Conservation (phyloP, 768 basidiomycete genomes). For the Termitomyces sp. region DNA sequence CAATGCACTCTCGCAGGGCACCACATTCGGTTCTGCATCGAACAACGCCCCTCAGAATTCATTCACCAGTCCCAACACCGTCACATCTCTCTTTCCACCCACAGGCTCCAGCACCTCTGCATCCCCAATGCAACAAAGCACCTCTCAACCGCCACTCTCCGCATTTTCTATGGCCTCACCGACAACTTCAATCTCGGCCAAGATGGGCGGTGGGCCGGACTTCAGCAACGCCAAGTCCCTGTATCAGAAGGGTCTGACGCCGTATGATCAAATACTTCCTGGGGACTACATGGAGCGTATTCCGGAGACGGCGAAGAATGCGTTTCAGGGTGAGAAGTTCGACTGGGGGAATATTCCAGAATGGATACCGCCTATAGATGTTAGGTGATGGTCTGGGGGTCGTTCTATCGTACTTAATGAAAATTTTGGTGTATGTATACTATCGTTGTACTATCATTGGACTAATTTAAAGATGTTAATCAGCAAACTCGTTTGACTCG, state of each 20-base stretch:
- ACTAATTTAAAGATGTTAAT: no score
- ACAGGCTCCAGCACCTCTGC: neutral
- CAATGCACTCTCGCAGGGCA: conserved; percentile 1
- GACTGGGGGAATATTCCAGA: conserved; percentile 70
- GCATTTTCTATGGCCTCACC: conserved; percentile 20
- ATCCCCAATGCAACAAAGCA: conserved; percentile 8
- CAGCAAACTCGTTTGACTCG: no score
- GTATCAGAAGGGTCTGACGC: conserved; percentile 45
- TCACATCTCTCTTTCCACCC: conserved; percentile 10
- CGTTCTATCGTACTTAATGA: conserved; percentile 21
- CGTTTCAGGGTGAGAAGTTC: conserved; percentile 56
- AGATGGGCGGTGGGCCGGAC: conserved; percentile 22
- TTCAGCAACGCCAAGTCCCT: conserved; percentile 24
- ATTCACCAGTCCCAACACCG: conserved; percentile 5
- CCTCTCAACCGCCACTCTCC: conserved; percentile 14
- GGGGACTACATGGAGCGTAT: conserved; percentile 53
- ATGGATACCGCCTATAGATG: conserved; percentile 65
- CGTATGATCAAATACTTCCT: conserved; percentile 57
- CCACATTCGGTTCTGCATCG: conserved; percentile 12
- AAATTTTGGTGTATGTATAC: conserved; percentile 10
- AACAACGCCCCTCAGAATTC: conserved; percentile 1
- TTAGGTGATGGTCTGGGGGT: conserved; percentile 33
- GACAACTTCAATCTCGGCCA: conserved; percentile 6
- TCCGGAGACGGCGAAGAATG: conserved; percentile 45
- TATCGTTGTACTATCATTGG: neutral